phyloP scores from a whole-genome alignment of 768 basidiomycete species.

The Sutorius australiensis region DNA sequence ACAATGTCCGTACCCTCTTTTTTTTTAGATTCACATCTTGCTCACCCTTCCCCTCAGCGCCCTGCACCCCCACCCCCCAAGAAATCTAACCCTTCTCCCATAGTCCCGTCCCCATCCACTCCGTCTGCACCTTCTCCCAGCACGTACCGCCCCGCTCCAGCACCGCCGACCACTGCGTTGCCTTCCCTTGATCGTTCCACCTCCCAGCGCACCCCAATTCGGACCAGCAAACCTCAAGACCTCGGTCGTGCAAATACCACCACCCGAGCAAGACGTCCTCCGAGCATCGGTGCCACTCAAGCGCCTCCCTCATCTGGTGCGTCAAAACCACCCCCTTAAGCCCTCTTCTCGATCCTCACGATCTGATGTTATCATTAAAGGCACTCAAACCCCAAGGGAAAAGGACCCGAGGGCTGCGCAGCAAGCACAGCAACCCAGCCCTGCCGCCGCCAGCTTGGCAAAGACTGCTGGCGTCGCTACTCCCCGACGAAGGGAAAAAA shows the following conservation, averaged over 20 bases:
- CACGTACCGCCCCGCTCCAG: slow-evolving; percentile 69
- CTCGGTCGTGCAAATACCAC: slow-evolving; percentile 69
- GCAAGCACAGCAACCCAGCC: slow-evolving; percentile 49
- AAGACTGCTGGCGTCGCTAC: slow-evolving; percentile 73
- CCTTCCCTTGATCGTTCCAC: slow-evolving; percentile 83
- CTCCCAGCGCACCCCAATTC: slow-evolving; percentile 72
- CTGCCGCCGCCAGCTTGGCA: slow-evolving; percentile 62
- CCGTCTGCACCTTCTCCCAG: slow-evolving; percentile 40
- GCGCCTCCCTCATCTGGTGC: slow-evolving; percentile 31
- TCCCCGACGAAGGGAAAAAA: slow-evolving; percentile 82
- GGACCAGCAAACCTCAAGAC: slow-evolving; percentile 40
- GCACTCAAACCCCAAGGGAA: slow-evolving; percentile 32
- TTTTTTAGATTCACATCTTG: not conserved
- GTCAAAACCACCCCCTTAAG: slow-evolving; percentile 37
- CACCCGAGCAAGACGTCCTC: slow-evolving; percentile 57
- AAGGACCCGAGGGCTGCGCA: slow-evolving; percentile 33
- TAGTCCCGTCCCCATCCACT: slow-evolving; percentile 26
- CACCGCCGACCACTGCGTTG: slow-evolving; percentile 60
- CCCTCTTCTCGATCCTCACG: slow-evolving; percentile 57
- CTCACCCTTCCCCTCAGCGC: slow-evolving; percentile 28
- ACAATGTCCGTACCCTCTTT: slow-evolving; percentile 43
- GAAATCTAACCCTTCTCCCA: slow-evolving; percentile 31
- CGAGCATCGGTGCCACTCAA: slow-evolving; percentile 32
- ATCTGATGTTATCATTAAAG: slow-evolving; percentile 54
- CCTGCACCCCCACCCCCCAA: slow-evolving; percentile 41